These are phyloP conservation scores for Colletotrichum truncatum DNA, from an alignment of 2,329 filamentous ascomycete genomes.

Conservation along the genomic window DNA sequence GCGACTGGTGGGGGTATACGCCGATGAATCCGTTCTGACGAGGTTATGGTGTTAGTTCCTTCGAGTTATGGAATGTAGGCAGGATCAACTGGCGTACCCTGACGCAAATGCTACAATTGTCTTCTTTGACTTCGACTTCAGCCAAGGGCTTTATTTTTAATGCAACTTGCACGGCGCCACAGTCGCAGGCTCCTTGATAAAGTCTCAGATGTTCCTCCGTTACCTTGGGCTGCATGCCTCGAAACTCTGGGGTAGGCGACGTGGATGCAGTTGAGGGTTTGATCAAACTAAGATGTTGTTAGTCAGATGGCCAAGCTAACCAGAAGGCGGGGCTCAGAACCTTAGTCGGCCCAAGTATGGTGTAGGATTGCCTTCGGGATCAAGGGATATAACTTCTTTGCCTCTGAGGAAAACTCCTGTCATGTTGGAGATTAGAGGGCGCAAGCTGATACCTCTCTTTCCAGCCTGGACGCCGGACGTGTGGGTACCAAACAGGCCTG, in stretches of 20 bases:
- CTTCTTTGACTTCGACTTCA: conserved; percentile 50
- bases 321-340: neutral
- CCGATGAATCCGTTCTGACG: conserved; percentile 39
- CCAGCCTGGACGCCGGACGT: conserved; percentile 32
- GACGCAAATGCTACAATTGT: conserved; percentile 46
- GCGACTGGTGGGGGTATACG: conserved; percentile 37
- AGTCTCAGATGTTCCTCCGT: conserved; percentile 1
- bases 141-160: conserved; percentile 39
- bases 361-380: fast-evolving
- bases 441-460: conserved; percentile 35
- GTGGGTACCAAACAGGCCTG: conserved; percentile 37
- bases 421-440: neutral
- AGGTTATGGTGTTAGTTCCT: fast-evolving
- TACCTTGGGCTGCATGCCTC: neutral
- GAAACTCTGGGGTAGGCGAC: neutral
- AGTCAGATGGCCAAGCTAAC: neutral
- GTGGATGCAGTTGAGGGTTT: neutral
- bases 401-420: neutral
- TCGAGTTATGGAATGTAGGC: neutral
- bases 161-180: conserved; percentile 35
- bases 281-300: neutral
- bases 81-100: conserved; percentile 31
- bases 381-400: neutral
- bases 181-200: conserved; percentile 38
- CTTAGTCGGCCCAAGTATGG: neutral